Percentiles rank a stretch among this genome's conserved stretches.
These are phyloP conservation scores for Rhododendron griersonianum DNA, from an alignment of 148 eudicot species.

Conservation along the genomic window DNA sequence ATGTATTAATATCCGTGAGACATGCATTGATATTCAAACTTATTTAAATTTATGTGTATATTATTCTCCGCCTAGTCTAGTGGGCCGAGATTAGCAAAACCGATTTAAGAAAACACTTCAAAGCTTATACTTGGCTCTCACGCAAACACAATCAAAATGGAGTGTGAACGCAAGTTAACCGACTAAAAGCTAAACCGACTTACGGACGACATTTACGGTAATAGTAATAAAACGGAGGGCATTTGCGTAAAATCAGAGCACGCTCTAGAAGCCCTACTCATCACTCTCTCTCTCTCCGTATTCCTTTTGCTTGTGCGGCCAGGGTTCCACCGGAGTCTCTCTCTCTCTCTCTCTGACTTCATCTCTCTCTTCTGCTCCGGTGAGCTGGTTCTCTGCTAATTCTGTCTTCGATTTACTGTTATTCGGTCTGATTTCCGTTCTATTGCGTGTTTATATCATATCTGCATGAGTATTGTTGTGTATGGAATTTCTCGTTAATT, in stretches of 20 bases:
- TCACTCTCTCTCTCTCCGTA: background rate
- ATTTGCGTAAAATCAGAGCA: background rate
- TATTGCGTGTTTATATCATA: background rate
- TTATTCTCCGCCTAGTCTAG: no score
- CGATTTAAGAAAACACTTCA: no score
- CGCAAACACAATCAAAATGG: no score
- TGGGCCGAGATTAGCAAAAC: no score
- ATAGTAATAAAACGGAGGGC: background rate
- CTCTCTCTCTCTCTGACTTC: background rate
- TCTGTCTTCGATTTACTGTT: background rate
- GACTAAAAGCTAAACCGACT: background rate
- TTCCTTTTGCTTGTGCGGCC: background rate
- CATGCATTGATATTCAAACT: no score
- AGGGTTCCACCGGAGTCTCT: background rate
- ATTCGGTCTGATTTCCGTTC: background rate
- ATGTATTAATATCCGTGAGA: no score
- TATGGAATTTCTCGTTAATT: background rate
- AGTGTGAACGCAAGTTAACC: no score
- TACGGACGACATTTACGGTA: background rate
- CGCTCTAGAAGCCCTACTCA: background rate
- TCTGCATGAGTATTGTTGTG: background rate
- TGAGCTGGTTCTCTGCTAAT: background rate
- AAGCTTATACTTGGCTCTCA: no score
- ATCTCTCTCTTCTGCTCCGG: background rate
- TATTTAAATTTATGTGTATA: no score